phyloP scores from a whole-genome alignment of 2,329 filamentous ascomycete genomes.

The Aspergillus quadrilineatus region DNA sequence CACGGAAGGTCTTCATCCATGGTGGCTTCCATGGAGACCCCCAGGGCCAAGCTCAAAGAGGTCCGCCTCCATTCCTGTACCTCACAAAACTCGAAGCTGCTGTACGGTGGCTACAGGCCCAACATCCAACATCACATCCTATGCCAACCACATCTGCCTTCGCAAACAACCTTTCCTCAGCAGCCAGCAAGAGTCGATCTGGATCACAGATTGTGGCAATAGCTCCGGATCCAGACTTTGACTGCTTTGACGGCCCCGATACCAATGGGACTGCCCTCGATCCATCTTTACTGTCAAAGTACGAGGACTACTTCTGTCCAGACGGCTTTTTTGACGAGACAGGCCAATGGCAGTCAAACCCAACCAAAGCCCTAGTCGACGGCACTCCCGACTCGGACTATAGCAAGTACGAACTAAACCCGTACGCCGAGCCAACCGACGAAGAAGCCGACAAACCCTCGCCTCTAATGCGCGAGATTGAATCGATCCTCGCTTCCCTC shows the following conservation, averaged over 20 bases:
- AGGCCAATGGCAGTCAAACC: constrained; percentile 30
- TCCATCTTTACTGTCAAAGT: constrained; percentile 25
- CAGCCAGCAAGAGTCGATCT: constrained; percentile 5
- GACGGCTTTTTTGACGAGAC: constrained; percentile 35
- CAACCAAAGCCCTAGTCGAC: constrained; percentile 26
- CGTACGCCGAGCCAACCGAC: constrained; percentile 49
- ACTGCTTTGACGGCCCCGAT: constrained; percentile 19
- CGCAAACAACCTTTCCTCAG: neutral
- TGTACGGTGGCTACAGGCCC: constrained; percentile 62
- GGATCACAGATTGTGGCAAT: constrained; percentile 34
- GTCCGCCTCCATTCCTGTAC: constrained; percentile 70
- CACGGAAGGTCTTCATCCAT: constrained; percentile 73
- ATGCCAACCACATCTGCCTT: constrained; percentile 7
- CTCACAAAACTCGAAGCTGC: constrained; percentile 66
- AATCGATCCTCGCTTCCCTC: constrained; percentile 72
- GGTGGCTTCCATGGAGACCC: constrained; percentile 67
- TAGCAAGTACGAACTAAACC: constrained; percentile 52
- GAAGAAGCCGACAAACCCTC: constrained; percentile 25
- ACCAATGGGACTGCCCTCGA: constrained; percentile 12
- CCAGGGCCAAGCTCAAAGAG: constrained; percentile 42
- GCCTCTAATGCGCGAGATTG: constrained; percentile 63
- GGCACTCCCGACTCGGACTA: constrained; percentile 31
- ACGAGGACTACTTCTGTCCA: constrained; percentile 38
- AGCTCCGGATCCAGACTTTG: constrained; percentile 35
- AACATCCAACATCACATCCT: constrained; percentile 20